Percentiles rank a stretch among this genome's conserved stretches.
Conservation (phyloP, 192 early-diverging fungal species). For the Physocladia obscura region DNA sequence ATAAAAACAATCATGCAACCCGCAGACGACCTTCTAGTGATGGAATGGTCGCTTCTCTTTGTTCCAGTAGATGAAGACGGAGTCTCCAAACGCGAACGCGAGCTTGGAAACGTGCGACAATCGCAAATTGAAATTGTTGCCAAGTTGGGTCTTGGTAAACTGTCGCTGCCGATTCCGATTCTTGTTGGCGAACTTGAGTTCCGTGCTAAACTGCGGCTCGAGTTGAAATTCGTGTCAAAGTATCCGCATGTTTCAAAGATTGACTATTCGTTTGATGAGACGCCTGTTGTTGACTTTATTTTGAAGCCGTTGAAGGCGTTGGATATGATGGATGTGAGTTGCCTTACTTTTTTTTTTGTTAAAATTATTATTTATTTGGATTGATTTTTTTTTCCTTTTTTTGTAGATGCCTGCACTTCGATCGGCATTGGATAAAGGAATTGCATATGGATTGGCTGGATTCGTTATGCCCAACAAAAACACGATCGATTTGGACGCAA, state of each 20-base stretch:
- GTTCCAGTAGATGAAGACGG: slow-evolving; percentile 76
- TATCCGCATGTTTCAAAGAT: slow-evolving; percentile 86
- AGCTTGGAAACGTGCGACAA: slow-evolving; percentile 55
- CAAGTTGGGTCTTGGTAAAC: slow-evolving; percentile 63
- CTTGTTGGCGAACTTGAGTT: slow-evolving; percentile 18
- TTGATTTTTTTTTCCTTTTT: neutral
- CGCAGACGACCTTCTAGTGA: slow-evolving; percentile 56
- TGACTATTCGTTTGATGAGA: slow-evolving; percentile 80
- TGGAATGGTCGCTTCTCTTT: slow-evolving; percentile 90
- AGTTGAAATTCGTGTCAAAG: slow-evolving; percentile 78
- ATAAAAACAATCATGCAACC: slow-evolving; percentile 38
- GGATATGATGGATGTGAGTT: slow-evolving; percentile 75
- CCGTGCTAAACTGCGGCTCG: slow-evolving; percentile 60
- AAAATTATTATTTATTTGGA: neutral
- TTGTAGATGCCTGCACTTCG: slow-evolving; percentile 6
- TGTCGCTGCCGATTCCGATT: slow-evolving; percentile 31
- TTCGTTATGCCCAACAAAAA: slow-evolving; percentile 69
- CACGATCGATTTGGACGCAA: slow-evolving; percentile 73
- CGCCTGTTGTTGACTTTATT: slow-evolving; percentile 85
- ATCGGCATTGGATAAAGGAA: slow-evolving; percentile 50
- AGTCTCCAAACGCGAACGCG: slow-evolving; percentile 29
- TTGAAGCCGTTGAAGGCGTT: slow-evolving; percentile 75
- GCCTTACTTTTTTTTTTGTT: neutral
- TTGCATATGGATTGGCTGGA: neutral
- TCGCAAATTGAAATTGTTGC: slow-evolving; percentile 84